Evolutionary conservation across 2,329 filamentous ascomycete species (phyloP).

Genomic region (Xylariaceae sp.): DNA sequence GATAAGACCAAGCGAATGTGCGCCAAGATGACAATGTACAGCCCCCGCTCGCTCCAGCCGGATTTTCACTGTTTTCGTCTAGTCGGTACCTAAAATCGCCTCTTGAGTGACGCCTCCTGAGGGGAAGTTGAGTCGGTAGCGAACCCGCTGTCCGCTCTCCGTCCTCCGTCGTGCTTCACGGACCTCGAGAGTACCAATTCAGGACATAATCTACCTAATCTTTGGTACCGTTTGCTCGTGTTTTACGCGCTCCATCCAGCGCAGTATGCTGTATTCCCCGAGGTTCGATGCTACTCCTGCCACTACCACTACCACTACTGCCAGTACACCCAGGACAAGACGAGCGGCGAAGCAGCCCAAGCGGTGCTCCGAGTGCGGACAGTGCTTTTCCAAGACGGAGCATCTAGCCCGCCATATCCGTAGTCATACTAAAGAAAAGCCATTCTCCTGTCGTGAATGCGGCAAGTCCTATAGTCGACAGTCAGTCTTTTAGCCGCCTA

Average conservation of each 20-base stretch:
- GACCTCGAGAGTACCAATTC: constrained; percentile 2
- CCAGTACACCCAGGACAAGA: constrained; percentile 17
- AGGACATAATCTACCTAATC: background rate
- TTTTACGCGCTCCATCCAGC: background rate
- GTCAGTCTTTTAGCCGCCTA: constrained; percentile 9
- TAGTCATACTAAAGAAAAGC: constrained; percentile 27
- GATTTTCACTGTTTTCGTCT: constrained; percentile 20
- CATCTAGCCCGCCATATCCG: constrained; percentile 27
- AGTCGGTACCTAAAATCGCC: constrained; percentile 18
- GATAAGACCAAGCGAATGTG: constrained; percentile 1
- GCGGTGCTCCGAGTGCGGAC: constrained; percentile 24
- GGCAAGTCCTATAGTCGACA: constrained; percentile 28
- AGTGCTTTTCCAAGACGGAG: constrained; percentile 28
- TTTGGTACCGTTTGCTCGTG: constrained; percentile 8
- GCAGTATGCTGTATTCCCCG: constrained; percentile 23
- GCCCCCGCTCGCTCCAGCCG: constrained; percentile 3
- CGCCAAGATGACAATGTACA: constrained; percentile 7
- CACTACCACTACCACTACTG: too few relatives aligned
- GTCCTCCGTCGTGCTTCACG: constrained; percentile 13
- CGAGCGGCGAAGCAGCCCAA: constrained; percentile 25
- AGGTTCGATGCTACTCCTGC: constrained; percentile 13
- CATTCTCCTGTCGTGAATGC: constrained; percentile 25
- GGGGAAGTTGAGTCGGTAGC: constrained; percentile 14
- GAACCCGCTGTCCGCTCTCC: constrained; percentile 7
- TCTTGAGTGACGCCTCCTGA: background rate